phyloP scores from a whole-genome alignment of 306 rosid genomes.

The Dalbergia cultrata region DNA sequence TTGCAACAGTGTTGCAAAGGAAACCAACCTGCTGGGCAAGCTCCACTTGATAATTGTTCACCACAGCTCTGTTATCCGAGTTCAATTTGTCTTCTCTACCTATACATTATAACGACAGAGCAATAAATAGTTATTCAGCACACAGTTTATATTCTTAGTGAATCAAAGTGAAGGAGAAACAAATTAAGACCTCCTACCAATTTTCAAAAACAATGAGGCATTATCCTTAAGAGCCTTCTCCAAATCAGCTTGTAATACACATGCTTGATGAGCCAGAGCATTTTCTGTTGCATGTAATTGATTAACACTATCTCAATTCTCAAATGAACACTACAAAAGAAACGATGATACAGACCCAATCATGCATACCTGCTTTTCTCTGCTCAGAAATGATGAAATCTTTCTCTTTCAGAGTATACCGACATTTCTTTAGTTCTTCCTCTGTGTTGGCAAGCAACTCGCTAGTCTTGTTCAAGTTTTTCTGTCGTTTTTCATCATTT shows the following conservation, averaged over 20 bases:
- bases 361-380: constrained; percentile 81
- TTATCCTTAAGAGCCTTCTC: constrained; percentile 87
- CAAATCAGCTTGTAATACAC: constrained; percentile 76
- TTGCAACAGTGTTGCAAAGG: constrained; percentile 73
- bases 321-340: not conserved
- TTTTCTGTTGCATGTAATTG: constrained; percentile 66
- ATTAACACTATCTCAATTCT: constrained; percentile 28
- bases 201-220: constrained; percentile 76
- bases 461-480: constrained; percentile 70
- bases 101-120: constrained; percentile 28
- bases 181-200: constrained; percentile 56
- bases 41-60: constrained; percentile 76
- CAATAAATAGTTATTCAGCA: not conserved
- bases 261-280: constrained; percentile 91
- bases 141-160: not conserved
- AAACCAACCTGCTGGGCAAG: constrained; percentile 78
- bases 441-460: constrained; percentile 71
- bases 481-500: constrained; percentile 54
- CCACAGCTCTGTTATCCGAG: constrained; percentile 74
- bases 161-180: constrained; percentile 6
- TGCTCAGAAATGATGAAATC: constrained; percentile 86
- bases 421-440: constrained; percentile 81
- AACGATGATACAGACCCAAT: constrained; percentile 2
- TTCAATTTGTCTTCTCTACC: constrained; percentile 89
- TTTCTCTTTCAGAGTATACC: constrained; percentile 69